Conservation (phyloP, 768 basidiomycete species). For the Suillus subluteus region DNA sequence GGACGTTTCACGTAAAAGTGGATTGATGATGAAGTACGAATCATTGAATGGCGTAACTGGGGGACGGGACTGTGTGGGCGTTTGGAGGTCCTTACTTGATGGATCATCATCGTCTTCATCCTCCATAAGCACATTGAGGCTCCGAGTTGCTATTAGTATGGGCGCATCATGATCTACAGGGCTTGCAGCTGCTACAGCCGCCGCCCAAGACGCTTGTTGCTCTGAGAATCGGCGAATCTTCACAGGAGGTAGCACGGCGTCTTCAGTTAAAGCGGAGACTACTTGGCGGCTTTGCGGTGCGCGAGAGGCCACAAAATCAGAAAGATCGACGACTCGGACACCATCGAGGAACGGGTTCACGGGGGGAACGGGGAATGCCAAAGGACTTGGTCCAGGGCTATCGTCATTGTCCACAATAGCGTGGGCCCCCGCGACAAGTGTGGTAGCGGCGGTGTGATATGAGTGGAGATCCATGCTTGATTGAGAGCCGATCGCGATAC, state of each 20-base stretch:
- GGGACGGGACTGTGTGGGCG: constrained; percentile 2
- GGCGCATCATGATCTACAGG: background rate
- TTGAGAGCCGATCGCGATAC: constrained; percentile 13
- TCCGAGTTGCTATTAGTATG: background rate
- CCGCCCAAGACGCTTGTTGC: constrained; percentile 12
- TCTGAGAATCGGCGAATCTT: background rate
- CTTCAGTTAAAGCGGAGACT: background rate
- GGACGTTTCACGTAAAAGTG: constrained; percentile 5
- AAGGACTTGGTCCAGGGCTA: constrained; percentile 9
- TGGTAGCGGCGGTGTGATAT: constrained; percentile 9
- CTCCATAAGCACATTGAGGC: background rate
- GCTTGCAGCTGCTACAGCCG: constrained; percentile 13
- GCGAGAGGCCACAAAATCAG: background rate
- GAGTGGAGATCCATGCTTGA: constrained; percentile 12
- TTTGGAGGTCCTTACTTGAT: constrained; percentile 1
- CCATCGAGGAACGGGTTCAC: constrained; percentile 10
- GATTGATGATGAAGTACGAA: constrained; percentile 4
- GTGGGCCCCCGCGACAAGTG: background rate
- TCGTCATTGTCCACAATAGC: constrained; percentile 9
- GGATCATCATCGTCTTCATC: background rate
- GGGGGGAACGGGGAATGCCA: constrained; percentile 8
- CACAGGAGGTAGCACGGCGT: background rate
- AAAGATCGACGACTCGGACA: background rate
- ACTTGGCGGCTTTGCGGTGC: background rate
- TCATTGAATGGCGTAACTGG: background rate